Percentiles rank a stretch among this genome's conserved stretches.
Evolutionary conservation across 345 rosid genomes (phyloP).

Genomic region (Brassica carinata): DNA sequence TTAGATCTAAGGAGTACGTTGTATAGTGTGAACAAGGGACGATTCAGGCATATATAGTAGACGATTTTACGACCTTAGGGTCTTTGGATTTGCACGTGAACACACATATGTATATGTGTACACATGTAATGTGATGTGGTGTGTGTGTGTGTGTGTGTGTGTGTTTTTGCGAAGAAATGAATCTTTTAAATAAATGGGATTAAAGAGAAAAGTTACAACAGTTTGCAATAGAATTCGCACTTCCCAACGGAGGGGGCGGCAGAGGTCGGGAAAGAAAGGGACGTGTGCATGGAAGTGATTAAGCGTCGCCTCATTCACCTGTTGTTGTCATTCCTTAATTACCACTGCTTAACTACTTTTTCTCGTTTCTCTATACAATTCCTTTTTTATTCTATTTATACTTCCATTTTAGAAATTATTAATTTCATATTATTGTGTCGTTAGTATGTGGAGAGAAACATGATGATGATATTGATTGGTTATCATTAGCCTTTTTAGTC

Average conservation of each 20-base stretch:
- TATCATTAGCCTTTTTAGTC: conserved; percentile 39
- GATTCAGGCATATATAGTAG: conserved; percentile 8
- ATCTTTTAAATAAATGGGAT: no score
- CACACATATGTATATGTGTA: background rate
- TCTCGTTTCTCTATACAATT: conserved; percentile 34
- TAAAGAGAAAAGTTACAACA: background rate
- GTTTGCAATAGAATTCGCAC: conserved; percentile 29
- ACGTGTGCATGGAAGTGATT: conserved; percentile 91
- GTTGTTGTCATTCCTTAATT: conserved; percentile 81
- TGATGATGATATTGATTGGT: conserved; percentile 39
- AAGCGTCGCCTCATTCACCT: conserved; percentile 85
- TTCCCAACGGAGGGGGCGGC: conserved; percentile 68
- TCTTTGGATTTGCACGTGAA: conserved; percentile 27
- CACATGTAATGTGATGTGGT: background rate
- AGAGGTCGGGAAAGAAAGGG: conserved; percentile 97
- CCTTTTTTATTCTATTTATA: conserved; percentile 11
- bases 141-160: background rate
- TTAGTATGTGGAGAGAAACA: conserved; percentile 26
- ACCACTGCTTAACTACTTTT: conserved; percentile 45
- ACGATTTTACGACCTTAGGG: conserved; percentile 28
- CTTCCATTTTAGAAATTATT: background rate
- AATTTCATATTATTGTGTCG: background rate
- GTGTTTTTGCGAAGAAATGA: background rate
- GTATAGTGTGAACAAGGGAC: conserved; percentile 31
- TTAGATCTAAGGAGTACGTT: background rate